These are phyloP conservation scores for Myxozyma udenii DNA, from an alignment of 805 yeast genomes.

Conservation along the genomic window DNA sequence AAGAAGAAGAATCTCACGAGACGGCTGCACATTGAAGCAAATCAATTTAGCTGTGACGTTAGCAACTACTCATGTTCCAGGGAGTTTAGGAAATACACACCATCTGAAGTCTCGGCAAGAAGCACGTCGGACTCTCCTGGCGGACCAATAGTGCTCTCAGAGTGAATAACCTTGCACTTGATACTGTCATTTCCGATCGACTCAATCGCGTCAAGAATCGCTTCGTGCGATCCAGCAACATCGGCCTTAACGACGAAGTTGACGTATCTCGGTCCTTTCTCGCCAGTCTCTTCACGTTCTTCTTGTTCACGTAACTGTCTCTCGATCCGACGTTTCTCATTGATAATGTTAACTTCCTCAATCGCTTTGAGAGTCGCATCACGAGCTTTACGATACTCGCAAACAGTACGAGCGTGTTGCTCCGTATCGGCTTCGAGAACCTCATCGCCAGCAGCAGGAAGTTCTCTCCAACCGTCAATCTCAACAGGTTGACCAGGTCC, in stretches of 20 bases:
- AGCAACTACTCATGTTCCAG: conserved; percentile 48
- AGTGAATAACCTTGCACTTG: conserved; percentile 59
- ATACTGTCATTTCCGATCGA: conserved; percentile 88
- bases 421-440: conserved; percentile 75
- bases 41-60: conserved; percentile 59
- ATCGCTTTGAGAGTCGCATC: conserved; percentile 54
- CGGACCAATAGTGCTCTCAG: conserved; percentile 86
- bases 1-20: conserved; percentile 57
- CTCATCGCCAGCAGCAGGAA: conserved; percentile 88
- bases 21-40: conserved; percentile 70
- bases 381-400: conserved; percentile 59
- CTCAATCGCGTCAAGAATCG: conserved; percentile 75
- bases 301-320: conserved; percentile 46
- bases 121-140: conserved; percentile 66
- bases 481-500: conserved; percentile 89
- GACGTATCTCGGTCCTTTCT: conserved; percentile 40
- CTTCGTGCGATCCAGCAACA: conserved; percentile 93
- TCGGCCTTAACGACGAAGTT: conserved; percentile 82
- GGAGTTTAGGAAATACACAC: conserved; percentile 51
- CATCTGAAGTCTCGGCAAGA: conserved; percentile 61
- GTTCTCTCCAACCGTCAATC: conserved; percentile 88
- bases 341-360: conserved; percentile 64
- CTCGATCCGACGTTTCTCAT: conserved; percentile 41
- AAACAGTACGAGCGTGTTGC: conserved; percentile 64
- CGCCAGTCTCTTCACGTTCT: conserved; percentile 38